Conservation (phyloP, 495 filamentous ascomycete species). For the Penicillium samsonianum region DNA sequence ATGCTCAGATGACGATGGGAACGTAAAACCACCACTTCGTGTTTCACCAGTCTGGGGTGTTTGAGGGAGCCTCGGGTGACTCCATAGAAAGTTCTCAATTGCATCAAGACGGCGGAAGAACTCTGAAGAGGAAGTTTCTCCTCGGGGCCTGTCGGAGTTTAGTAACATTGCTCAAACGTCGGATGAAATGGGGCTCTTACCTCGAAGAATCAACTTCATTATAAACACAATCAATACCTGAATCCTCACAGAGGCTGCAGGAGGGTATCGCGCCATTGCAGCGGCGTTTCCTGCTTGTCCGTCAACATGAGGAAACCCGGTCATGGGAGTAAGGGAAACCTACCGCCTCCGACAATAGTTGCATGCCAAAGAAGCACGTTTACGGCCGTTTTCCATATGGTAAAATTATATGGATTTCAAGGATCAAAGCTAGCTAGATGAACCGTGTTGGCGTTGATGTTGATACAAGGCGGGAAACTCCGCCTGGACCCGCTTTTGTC, state of each 20-base stretch:
- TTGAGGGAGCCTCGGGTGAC: not conserved
- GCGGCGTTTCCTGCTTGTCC: constrained; percentile 9
- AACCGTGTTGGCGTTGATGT: not conserved
- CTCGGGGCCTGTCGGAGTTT: not conserved
- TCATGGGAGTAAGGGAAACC: not conserved
- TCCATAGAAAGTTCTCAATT: constrained; percentile 10
- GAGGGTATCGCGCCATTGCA: constrained; percentile 10
- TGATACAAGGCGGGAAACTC: not conserved
- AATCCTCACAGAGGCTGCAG: constrained; percentile 4
- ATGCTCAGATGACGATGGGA: not conserved
- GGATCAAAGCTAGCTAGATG: not conserved
- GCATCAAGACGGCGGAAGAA: constrained; percentile 13
- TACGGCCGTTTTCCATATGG: not conserved
- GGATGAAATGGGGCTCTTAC: not conserved
- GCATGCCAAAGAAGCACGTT: constrained; percentile 6
- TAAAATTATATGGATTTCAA: not conserved
- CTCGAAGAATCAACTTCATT: constrained; percentile 3
- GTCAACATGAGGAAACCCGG: not conserved
- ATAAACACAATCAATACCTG: constrained; percentile 10
- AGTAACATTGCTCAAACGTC: not conserved
- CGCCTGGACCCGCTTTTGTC: not conserved
- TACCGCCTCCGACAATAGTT: constrained; percentile 7
- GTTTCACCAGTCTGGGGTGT: constrained; percentile 8
- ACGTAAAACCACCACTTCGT: not conserved
- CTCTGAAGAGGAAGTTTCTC: constrained; percentile 3